A percentile compares a stretch with the other conserved stretches of the same genome.
Conservation (phyloP, 768 basidiomycete genomes). For the Leccinellum luteum region DNA sequence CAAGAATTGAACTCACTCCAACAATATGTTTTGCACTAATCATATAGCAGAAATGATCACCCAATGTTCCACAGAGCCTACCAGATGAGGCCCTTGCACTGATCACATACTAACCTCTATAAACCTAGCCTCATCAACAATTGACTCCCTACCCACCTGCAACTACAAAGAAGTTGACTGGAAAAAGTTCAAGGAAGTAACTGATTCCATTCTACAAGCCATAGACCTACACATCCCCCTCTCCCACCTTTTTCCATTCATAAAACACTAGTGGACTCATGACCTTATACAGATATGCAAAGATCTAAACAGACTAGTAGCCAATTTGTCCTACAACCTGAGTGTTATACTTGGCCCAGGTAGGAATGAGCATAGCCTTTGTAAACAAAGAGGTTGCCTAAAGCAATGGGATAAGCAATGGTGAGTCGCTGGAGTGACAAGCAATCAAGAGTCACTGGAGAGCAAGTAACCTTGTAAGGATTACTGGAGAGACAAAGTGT, state of each 20-base stretch:
- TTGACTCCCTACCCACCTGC: not conserved
- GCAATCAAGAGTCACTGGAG: too few relatives aligned
- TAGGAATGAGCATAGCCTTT: too few relatives aligned
- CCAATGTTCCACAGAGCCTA: not conserved
- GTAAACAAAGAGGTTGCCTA: too few relatives aligned
- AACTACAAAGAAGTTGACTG: not conserved
- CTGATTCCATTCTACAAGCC: not conserved
- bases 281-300: not conserved
- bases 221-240: not conserved
- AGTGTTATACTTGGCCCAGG: rapidly evolving
- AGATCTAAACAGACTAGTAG: not conserved
- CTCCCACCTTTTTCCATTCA: not conserved
- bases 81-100: not conserved
- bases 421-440: too few relatives aligned
- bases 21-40: conserved; percentile 13
- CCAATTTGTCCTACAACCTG: not conserved
- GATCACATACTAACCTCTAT: conserved; percentile 7
- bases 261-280: not conserved
- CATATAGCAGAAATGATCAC: rapidly evolving
- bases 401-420: too few relatives aligned
- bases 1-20: conserved; percentile 22
- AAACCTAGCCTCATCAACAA: rapidly evolving
- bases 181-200: not conserved
- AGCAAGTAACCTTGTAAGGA: too few relatives aligned
- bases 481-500: too few relatives aligned